These are phyloP conservation scores for Cordia subcordata DNA, from an alignment of 257 asterid species.

Conservation along the genomic window DNA sequence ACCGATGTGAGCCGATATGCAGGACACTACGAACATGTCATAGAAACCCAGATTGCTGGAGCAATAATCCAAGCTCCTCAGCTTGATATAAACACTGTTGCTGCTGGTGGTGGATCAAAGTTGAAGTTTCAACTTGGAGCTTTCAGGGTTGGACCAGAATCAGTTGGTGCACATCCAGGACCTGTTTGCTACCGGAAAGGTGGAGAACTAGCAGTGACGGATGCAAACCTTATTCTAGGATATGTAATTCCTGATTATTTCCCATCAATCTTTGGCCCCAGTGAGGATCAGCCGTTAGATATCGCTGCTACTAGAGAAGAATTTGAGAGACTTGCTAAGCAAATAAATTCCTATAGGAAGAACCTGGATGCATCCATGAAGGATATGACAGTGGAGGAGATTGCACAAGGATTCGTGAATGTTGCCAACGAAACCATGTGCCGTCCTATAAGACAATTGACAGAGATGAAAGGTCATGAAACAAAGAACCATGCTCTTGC, in stretches of 20 bases:
- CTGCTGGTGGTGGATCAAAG: conserved; percentile 99
- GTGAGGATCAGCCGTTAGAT: conserved; percentile 78
- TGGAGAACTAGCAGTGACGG: conserved; percentile 88
- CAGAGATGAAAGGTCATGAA: conserved; percentile 99
- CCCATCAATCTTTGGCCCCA: conserved; percentile 94
- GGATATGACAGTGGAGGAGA: conserved; percentile 90
- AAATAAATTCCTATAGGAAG: conserved; percentile 68
- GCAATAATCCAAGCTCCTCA: conserved; percentile 97
- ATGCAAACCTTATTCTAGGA: conserved; percentile 89
- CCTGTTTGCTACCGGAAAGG: conserved; percentile 96
- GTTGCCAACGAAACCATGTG: conserved; percentile 98
- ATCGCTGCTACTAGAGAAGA: conserved; percentile 55
- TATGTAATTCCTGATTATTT: conserved; percentile 78
- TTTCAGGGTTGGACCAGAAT: conserved; percentile 95
- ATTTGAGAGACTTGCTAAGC: conserved; percentile 70
- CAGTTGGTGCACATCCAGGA: conserved; percentile 98
- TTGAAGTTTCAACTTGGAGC: conserved; percentile 87
- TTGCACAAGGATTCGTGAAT: conserved; percentile 82
- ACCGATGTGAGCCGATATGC: conserved; percentile 98
- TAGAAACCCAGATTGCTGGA: conserved; percentile 91
- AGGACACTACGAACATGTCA: conserved; percentile 84
- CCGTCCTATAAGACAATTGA: conserved; percentile 88
- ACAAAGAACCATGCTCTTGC: conserved; percentile 91
- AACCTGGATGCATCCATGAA: conserved; percentile 59
- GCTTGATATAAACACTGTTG: conserved; percentile 95